Conservation (phyloP, 352 stramenopile species). For the Globisporangium cylindrosporum region DNA sequence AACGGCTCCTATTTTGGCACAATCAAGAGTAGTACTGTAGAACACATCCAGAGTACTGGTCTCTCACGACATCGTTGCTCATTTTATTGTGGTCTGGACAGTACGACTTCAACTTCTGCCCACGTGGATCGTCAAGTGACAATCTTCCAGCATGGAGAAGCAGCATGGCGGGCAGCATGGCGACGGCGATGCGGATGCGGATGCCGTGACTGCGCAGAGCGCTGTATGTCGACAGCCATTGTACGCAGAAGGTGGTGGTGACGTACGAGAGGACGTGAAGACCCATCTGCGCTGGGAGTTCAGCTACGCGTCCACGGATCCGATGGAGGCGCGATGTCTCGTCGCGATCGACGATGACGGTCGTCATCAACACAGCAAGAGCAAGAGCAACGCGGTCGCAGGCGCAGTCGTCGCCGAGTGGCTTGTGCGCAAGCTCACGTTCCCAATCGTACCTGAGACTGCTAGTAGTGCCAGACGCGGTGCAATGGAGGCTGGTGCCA, state of each 20-base stretch:
- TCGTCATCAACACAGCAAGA: neutral
- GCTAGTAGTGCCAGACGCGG: neutral
- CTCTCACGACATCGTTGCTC: neutral
- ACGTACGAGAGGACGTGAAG: slow-evolving; percentile 38
- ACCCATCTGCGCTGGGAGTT: slow-evolving; percentile 42
- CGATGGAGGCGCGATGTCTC: slow-evolving; percentile 43
- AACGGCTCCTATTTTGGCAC: neutral
- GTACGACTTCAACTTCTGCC: slow-evolving; percentile 5
- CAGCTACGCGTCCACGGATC: slow-evolving; percentile 45
- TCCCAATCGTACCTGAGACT: neutral
- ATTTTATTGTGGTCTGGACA: slow-evolving; percentile 1
- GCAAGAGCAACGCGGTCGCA: slow-evolving; percentile 9
- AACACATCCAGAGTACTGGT: neutral
- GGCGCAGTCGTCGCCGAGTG: slow-evolving; percentile 31
- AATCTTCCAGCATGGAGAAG: neutral
- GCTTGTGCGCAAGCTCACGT: slow-evolving; percentile 35
- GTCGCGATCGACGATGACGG: slow-evolving; percentile 27
- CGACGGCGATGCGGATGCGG: neutral
- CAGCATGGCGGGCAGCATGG: neutral
- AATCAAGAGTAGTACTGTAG: neutral
- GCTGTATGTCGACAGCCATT: neutral
- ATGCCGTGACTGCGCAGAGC: neutral
- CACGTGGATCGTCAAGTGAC: neutral
- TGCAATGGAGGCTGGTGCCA: neutral
- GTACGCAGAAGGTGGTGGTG: neutral